Evolutionary conservation across 2,329 filamentous ascomycete species (phyloP).

Genomic region (Fusarium tuaranense): DNA sequence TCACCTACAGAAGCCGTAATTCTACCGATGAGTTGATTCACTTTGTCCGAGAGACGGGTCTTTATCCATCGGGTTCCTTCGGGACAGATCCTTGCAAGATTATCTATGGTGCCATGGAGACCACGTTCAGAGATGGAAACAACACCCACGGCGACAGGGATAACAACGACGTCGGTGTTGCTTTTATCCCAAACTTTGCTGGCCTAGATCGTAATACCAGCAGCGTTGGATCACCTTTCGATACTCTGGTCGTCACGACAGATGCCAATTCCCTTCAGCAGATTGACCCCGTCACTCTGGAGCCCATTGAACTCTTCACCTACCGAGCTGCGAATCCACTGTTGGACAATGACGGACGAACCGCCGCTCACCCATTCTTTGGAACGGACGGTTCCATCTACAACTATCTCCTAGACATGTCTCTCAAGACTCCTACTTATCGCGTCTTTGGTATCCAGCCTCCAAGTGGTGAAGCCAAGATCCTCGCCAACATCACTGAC

Average conservation of each 20-base stretch:
- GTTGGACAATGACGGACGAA: slow-evolving; percentile 2
- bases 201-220: slow-evolving; percentile 1
- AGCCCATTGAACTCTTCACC: slow-evolving; percentile 23
- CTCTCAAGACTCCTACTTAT: slow-evolving; percentile 2
- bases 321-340: slow-evolving; percentile 15
- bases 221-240: not conserved
- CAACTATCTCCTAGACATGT: slow-evolving; percentile 21
- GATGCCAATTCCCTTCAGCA: slow-evolving; percentile 13
- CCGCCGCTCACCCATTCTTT: slow-evolving; percentile 13
- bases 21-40: slow-evolving; percentile 10
- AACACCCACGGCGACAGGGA: not conserved
- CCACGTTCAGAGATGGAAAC: slow-evolving; percentile 20
- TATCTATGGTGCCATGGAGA: slow-evolving; percentile 21
- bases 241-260: slow-evolving; percentile 12
- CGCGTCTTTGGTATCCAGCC: slow-evolving; percentile 14
- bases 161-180: not conserved
- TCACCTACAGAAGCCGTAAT: slow-evolving; percentile 29
- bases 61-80: slow-evolving; percentile 2
- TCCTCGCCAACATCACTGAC: slow-evolving; percentile 23
- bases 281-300: slow-evolving; percentile 10
- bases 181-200: slow-evolving; percentile 14
- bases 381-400: slow-evolving; percentile 3
- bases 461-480: slow-evolving; percentile 1
- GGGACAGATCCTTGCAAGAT: slow-evolving; percentile 22
- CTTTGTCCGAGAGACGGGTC: slow-evolving; percentile 24